These are phyloP conservation scores for Phytophthora pini DNA, from an alignment of 352 stramenopile species.

Conservation along the genomic window DNA sequence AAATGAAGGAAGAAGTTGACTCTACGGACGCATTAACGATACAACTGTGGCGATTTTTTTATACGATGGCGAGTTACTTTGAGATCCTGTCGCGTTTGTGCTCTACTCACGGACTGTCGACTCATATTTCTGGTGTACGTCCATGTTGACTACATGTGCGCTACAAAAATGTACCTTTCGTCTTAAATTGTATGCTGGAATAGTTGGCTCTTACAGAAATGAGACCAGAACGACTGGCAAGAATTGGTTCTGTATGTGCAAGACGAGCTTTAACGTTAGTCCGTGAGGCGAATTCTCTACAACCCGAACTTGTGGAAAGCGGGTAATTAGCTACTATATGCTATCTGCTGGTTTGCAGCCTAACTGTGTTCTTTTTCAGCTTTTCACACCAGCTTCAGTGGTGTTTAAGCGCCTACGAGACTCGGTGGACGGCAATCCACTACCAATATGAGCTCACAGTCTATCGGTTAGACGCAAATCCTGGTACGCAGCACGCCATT, in stretches of 20 bases:
- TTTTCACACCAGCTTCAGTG: conserved; percentile 47
- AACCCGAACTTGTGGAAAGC: conserved; percentile 19
- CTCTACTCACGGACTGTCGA: conserved; percentile 36
- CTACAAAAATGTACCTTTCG: neutral
- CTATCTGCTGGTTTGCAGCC: neutral
- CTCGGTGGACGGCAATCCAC: conserved; percentile 58
- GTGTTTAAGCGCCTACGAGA: conserved; percentile 44
- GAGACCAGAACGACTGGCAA: conserved; percentile 39
- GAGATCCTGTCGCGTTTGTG: conserved; percentile 29
- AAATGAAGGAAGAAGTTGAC: conserved; percentile 1
- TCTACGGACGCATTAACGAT: conserved; percentile 5
- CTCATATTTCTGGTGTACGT: conserved; percentile 37
- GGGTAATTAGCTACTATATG: conserved; percentile 13
- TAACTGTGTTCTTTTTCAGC: conserved; percentile 20
- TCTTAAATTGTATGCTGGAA: neutral
- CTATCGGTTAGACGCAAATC: conserved; percentile 57
- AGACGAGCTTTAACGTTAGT: conserved; percentile 44
- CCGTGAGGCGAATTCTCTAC: conserved; percentile 4
- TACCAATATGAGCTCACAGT: conserved; percentile 52
- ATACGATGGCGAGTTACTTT: conserved; percentile 4
- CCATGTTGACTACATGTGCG: neutral
- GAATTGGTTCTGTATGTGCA: conserved; percentile 45
- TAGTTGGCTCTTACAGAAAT: conserved; percentile 57
- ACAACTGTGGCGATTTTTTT: conserved; percentile 30
- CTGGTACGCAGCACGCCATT: conserved; percentile 32